Evolutionary conservation across 305 asterid genomes (phyloP).

Genomic region (Vinca major): DNA sequence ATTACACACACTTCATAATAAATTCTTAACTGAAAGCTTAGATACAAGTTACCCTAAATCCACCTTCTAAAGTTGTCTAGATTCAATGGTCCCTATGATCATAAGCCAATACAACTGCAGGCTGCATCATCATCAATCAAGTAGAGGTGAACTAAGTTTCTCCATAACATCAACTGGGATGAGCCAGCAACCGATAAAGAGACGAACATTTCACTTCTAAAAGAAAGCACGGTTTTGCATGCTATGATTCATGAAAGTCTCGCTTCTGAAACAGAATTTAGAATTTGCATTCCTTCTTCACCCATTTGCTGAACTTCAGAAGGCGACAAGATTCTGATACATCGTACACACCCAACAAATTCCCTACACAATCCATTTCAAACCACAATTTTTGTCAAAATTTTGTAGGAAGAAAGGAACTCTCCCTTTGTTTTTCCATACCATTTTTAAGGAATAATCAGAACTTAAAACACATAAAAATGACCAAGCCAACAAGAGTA

Average conservation of each 20-base stretch:
- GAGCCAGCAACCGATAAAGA: background rate
- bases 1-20: slow-evolving; percentile 1
- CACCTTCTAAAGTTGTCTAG: slow-evolving; percentile 6
- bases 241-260: slow-evolving; percentile 13
- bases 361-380: slow-evolving; percentile 36
- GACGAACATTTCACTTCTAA: background rate
- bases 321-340: slow-evolving; percentile 77
- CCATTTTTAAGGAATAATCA: background rate
- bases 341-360: slow-evolving; percentile 73
- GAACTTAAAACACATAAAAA: background rate
- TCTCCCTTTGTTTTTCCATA: background rate
- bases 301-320: slow-evolving; percentile 89
- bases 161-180: background rate
- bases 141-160: background rate
- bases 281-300: slow-evolving; percentile 84
- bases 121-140: background rate
- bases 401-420: background rate
- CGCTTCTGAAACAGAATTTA: slow-evolving; percentile 46
- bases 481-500: background rate
- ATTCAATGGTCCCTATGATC: background rate
- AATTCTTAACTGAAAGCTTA: slow-evolving; percentile 4
- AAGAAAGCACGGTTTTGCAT: background rate
- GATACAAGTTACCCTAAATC: slow-evolving; percentile 1
- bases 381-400: background rate
- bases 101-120: slow-evolving; percentile 2